Conservation (phyloP, 768 basidiomycete species). For the Kwoniella bestiolae region DNA sequence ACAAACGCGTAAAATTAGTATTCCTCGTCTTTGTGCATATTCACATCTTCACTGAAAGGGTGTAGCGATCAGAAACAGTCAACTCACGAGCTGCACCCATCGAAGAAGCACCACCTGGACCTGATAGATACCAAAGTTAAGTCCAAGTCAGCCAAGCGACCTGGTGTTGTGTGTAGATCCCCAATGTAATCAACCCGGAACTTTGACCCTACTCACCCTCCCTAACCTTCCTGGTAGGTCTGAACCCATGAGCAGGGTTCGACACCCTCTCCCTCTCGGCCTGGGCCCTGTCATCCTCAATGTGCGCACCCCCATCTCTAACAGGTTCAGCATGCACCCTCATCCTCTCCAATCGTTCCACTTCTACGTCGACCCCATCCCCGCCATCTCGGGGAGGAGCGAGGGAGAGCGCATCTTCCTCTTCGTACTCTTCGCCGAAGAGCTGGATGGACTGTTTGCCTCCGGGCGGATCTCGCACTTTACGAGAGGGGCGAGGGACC, state of each 20-base stretch:
- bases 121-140: constrained; percentile 15
- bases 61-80: neutral
- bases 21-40: too few species aligned
- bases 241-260: constrained; percentile 45
- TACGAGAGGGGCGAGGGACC: constrained; percentile 51
- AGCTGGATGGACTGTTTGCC: constrained; percentile 48
- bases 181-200: too few species aligned
- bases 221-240: constrained; percentile 52
- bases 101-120: constrained; percentile 45
- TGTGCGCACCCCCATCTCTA: constrained; percentile 36
- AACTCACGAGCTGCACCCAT: constrained; percentile 48
- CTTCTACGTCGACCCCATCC: constrained; percentile 45
- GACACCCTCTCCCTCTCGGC: constrained; percentile 18
- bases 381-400: constrained; percentile 55
- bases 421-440: constrained; percentile 52
- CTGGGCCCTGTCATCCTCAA: constrained; percentile 37
- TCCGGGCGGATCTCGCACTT: constrained; percentile 54
- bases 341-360: constrained; percentile 48
- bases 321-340: constrained; percentile 47
- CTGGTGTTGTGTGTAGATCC: too few species aligned
- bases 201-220: constrained; percentile 50
- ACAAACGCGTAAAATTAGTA: too few species aligned
- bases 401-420: constrained; percentile 53
- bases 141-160: neutral
- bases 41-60: too few species aligned